These are phyloP conservation scores for Oemleria cerasiformis DNA, from an alignment of 306 rosid species.

Conservation along the genomic window DNA sequence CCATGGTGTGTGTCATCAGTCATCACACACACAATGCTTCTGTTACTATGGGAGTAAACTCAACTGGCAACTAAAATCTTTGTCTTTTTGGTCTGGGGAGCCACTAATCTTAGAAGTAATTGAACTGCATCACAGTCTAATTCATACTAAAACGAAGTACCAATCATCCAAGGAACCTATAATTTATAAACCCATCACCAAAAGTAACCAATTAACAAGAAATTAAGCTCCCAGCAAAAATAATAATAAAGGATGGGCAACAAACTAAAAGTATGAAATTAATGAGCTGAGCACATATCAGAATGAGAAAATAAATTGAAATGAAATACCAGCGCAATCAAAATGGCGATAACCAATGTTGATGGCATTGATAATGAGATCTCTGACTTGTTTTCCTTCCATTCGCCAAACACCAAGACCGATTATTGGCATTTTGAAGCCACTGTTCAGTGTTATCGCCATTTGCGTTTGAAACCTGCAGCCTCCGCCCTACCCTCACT, in stretches of 20 bases:
- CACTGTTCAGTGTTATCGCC: constrained; percentile 72
- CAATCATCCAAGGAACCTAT: neutral
- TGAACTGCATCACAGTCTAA: neutral
- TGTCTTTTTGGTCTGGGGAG: no score
- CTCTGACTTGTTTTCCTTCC: constrained; percentile 54
- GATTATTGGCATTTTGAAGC: constrained; percentile 68
- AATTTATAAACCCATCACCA: neutral
- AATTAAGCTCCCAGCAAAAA: neutral
- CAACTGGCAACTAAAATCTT: neutral
- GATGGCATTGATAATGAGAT: constrained; percentile 66
- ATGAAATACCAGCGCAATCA: constrained; percentile 76
- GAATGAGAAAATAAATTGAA: neutral
- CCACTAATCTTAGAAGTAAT: neutral
- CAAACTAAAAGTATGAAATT: neutral
- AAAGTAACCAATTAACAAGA: neutral
- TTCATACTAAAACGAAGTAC: neutral
- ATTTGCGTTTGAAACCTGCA: neutral
- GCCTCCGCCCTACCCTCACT: neutral
- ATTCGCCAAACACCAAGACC: constrained; percentile 95
- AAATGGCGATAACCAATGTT: constrained; percentile 83
- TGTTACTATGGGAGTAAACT: neutral
- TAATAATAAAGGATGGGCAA: neutral
- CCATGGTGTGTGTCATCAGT: neutral
- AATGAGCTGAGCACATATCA: neutral
- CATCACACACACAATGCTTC: neutral